Percentiles rank a stretch among this genome's conserved stretches.
Evolutionary conservation across 2,329 filamentous ascomycete genomes (phyloP).

Genomic region (Botrytis paeoniae): DNA sequence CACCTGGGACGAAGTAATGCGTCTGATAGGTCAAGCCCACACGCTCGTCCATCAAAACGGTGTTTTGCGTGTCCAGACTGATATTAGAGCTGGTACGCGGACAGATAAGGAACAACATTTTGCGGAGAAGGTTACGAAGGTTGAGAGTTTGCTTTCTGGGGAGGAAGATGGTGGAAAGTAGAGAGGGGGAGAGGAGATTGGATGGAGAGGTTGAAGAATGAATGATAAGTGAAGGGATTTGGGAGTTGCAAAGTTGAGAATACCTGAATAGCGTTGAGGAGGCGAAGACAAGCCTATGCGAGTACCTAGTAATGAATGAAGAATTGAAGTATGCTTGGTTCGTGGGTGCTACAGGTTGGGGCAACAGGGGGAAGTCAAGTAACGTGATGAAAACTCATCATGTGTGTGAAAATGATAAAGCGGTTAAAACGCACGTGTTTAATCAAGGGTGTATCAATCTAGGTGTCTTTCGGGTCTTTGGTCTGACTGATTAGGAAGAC

Average conservation of each 20-base stretch:
- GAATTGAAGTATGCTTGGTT: neutral
- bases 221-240: neutral
- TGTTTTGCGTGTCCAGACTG: conserved; percentile 80
- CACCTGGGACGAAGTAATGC: conserved; percentile 84
- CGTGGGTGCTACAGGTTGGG: neutral
- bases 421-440: neutral
- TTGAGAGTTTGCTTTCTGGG: conserved; percentile 35
- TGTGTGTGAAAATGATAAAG: neutral
- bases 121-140: conserved; percentile 36
- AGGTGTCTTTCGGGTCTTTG: too few relatives aligned
- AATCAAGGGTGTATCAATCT: neutral
- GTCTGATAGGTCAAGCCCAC: conserved; percentile 82
- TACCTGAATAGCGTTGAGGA: neutral
- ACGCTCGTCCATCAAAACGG: conserved; percentile 71
- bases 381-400: neutral
- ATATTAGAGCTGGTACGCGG: conserved; percentile 75
- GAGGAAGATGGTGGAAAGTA: conserved; percentile 18
- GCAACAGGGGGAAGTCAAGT: neutral
- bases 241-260: neutral
- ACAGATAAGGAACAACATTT: conserved; percentile 38
- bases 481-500: too few relatives aligned
- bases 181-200: neutral
- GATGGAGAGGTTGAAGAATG: neutral
- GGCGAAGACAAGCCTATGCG: neutral
- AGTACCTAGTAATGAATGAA: neutral